Conservation (phyloP, 1,284 basidiomycete genomes). For the Mycena sp. region DNA sequence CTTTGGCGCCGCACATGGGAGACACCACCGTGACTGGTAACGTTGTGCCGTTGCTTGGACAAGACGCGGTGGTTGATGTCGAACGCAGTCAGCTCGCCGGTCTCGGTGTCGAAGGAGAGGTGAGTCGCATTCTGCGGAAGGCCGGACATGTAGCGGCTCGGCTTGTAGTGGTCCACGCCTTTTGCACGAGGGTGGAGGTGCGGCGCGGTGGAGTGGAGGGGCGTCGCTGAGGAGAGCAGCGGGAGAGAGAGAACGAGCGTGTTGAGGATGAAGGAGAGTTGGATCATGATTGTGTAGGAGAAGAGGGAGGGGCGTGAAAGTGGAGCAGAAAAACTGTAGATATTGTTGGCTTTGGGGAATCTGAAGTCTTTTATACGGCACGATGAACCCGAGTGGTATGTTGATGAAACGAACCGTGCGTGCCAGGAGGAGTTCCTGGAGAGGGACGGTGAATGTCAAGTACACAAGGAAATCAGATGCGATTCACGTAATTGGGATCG, state of each 20-base stretch:
- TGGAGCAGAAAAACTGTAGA: no score
- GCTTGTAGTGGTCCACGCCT: background rate
- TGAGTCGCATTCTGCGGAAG: constrained; percentile 3
- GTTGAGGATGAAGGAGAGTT: background rate
- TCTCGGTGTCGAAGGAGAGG: constrained; percentile 5
- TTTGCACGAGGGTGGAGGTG: no score
- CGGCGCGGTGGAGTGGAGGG: background rate
- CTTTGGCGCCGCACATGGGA: background rate
- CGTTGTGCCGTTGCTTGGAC: background rate
- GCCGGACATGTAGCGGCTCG: background rate
- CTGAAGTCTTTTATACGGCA: no score
- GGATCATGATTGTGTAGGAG: background rate
- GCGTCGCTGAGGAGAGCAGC: background rate
- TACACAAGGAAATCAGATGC: no score
- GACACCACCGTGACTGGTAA: background rate
- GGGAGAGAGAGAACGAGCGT: background rate
- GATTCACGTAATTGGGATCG: no score
- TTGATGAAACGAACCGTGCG: no score
- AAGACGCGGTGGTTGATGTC: background rate
- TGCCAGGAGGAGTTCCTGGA: no score
- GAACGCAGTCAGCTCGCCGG: constrained; percentile 2
- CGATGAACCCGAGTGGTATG: no score
- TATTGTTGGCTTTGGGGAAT: no score
- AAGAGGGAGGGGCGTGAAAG: background rate
- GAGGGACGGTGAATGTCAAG: no score